A percentile compares a stretch with the other conserved stretches of the same genome.
phyloP scores from a whole-genome alignment of 2,329 filamentous ascomycete species.

The Colletotrichum paranaense region DNA sequence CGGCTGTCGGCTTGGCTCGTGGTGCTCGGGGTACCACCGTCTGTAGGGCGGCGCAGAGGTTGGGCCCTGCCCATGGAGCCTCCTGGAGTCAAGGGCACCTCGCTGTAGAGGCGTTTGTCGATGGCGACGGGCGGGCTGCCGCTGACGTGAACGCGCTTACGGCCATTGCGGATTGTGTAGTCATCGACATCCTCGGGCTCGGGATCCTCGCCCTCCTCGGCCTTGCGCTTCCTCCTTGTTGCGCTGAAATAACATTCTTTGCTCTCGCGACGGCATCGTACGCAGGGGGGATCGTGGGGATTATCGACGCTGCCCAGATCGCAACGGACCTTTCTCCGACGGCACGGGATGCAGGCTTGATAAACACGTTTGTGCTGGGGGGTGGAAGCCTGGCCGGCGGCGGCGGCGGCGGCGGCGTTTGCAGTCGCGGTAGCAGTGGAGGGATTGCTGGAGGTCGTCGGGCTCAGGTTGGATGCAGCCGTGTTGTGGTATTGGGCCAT shows the following conservation, averaged over 20 bases:
- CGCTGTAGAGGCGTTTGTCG: slow-evolving; percentile 60
- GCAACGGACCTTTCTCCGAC: slow-evolving; percentile 71
- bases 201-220: slow-evolving; percentile 65
- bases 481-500: slow-evolving; percentile 42
- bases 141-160: slow-evolving; percentile 71
- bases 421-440: slow-evolving; percentile 33
- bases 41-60: slow-evolving; percentile 72
- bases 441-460: slow-evolving; percentile 34
- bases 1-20: slow-evolving; percentile 42
- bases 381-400: slow-evolving; percentile 14
- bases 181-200: slow-evolving; percentile 64
- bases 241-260: slow-evolving; percentile 98
- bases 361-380: slow-evolving; percentile 71
- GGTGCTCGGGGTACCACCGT: slow-evolving; percentile 48
- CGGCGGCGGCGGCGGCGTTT: slow-evolving; percentile 10
- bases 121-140: slow-evolving; percentile 55
- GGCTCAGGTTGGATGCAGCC: slow-evolving; percentile 30
- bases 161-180: slow-evolving; percentile 78
- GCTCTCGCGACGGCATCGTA: slow-evolving; percentile 91
- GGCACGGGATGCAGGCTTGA: slow-evolving; percentile 72
- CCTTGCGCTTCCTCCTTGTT: slow-evolving; percentile 91
- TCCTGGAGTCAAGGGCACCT: slow-evolving; percentile 72
- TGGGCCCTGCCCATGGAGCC: slow-evolving; percentile 74
- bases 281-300: slow-evolving; percentile 92
- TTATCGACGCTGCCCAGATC: slow-evolving; percentile 85